Conservation (phyloP, 805 yeast genomes). For the Candida methanosorbosa region DNA sequence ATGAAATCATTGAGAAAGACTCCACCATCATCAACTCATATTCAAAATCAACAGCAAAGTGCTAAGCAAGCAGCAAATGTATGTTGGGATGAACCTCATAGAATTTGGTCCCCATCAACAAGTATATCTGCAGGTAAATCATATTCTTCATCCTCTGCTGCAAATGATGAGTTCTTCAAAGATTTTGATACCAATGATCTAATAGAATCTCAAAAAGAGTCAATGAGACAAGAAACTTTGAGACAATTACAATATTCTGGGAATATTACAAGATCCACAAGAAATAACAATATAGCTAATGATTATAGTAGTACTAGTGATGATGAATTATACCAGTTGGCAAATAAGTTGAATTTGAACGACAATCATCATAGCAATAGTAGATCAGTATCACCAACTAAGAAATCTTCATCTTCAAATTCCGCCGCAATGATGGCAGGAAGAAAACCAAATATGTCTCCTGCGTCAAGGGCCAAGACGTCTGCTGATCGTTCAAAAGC, state of each 20-base stretch:
- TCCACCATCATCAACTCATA: background rate
- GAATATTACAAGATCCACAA: constrained; percentile 8
- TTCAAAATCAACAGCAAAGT: constrained; percentile 4
- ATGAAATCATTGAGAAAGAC: constrained; percentile 10
- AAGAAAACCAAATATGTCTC: constrained; percentile 1
- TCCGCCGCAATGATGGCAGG: background rate
- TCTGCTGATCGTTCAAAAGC: constrained; percentile 22
- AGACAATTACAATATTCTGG: constrained; percentile 19
- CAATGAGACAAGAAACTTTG: constrained; percentile 15
- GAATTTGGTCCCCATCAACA: constrained; percentile 27
- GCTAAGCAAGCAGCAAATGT: constrained; percentile 28
- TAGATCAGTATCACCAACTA: constrained; percentile 3
- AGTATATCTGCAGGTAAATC: constrained; percentile 15
- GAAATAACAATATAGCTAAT: constrained; percentile 3
- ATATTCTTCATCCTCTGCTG: constrained; percentile 16
- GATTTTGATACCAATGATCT: constrained; percentile 14
- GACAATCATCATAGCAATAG: constrained; percentile 1
- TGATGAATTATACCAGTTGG: constrained; percentile 1
- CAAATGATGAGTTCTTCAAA: constrained; percentile 14
- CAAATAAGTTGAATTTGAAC: constrained; percentile 1
- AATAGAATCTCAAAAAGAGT: constrained; percentile 10
- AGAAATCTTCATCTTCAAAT: constrained; percentile 1
- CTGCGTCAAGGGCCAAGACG: constrained; percentile 6
- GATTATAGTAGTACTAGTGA: background rate
- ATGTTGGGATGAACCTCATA: constrained; percentile 10